Evolutionary conservation across 495 filamentous ascomycete species (phyloP).

Genomic region (Aspergillus indologenus): DNA sequence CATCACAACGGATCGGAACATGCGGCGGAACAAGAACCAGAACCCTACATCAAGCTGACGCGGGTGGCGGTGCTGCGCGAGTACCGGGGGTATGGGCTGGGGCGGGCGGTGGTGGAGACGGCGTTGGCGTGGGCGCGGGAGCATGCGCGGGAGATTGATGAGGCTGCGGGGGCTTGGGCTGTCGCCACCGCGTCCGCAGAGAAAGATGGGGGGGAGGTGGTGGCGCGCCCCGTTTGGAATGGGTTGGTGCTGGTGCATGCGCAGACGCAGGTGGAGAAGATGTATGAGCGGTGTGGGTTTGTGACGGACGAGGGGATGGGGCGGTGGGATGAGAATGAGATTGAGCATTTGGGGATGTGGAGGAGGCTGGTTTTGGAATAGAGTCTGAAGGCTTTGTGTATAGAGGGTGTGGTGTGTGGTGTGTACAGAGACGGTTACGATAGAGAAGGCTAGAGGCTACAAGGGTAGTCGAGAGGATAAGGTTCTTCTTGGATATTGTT

Average conservation of each 20-base stretch:
- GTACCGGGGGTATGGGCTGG: slow-evolving; percentile 16
- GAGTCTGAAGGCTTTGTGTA: no score
- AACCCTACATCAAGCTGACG: slow-evolving; percentile 58
- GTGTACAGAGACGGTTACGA: no score
- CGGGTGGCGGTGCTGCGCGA: slow-evolving; percentile 11
- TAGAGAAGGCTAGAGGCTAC: no score
- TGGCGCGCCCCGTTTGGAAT: slow-evolving; percentile 44
- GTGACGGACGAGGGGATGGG: slow-evolving; percentile 66
- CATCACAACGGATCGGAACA: slow-evolving; percentile 21
- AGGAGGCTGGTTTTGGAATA: slow-evolving; percentile 28
- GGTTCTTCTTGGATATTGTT: background rate
- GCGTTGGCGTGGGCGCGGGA: slow-evolving; percentile 59
- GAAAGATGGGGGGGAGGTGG: slow-evolving; percentile 35
- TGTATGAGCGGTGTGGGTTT: slow-evolving; percentile 70
- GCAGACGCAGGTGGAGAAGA: slow-evolving; percentile 55
- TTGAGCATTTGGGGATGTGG: slow-evolving; percentile 82
- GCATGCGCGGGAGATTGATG: slow-evolving; percentile 50
- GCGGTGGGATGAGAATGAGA: slow-evolving; percentile 78
- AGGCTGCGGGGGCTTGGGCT: slow-evolving; percentile 13
- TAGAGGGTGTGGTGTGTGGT: no score
- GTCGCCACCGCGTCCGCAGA: slow-evolving; percentile 30
- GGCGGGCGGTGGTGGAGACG: slow-evolving; percentile 54
- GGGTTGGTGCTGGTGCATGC: slow-evolving; percentile 75
- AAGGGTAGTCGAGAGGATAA: no score
- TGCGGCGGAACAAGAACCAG: slow-evolving; percentile 33